These are phyloP conservation scores for Mycena crocata DNA, from an alignment of 768 basidiomycete genomes.

Conservation along the genomic window DNA sequence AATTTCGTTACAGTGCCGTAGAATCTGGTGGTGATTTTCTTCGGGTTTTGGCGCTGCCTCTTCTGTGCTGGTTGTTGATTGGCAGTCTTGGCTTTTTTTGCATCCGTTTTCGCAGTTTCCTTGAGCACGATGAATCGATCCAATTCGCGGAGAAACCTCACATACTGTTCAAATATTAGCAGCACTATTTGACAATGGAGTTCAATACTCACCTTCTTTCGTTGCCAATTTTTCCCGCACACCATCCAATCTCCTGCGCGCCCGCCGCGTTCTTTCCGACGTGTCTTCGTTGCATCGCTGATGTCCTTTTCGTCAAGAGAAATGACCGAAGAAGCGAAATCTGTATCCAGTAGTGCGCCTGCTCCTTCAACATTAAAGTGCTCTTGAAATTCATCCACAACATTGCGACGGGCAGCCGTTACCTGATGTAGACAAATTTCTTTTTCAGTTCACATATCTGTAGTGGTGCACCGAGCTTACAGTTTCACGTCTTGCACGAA, in stretches of 20 bases:
- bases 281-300: not conserved
- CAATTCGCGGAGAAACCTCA: not conserved
- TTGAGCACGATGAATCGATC: not conserved
- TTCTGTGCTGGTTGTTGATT: not conserved
- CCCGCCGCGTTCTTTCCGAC: not conserved
- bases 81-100: too few species aligned
- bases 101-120: not conserved
- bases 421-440: not conserved
- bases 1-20: not conserved
- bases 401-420: not conserved
- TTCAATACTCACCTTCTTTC: not conserved
- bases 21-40: not conserved
- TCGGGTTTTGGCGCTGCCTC: not conserved
- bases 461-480: not conserved
- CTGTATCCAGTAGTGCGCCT: not conserved
- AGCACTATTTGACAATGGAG: not conserved
- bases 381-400: not conserved
- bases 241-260: not conserved
- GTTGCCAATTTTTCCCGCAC: not conserved
- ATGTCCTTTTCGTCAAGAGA: not conserved
- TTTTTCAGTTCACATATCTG: not conserved
- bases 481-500: not conserved
- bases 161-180: not conserved
- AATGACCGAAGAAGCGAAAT: not conserved
- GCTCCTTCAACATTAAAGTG: not conserved